Base-by-base conservation (phyloP, 305 asterid genomes). In the Fraxinus platypoda region DNA sequence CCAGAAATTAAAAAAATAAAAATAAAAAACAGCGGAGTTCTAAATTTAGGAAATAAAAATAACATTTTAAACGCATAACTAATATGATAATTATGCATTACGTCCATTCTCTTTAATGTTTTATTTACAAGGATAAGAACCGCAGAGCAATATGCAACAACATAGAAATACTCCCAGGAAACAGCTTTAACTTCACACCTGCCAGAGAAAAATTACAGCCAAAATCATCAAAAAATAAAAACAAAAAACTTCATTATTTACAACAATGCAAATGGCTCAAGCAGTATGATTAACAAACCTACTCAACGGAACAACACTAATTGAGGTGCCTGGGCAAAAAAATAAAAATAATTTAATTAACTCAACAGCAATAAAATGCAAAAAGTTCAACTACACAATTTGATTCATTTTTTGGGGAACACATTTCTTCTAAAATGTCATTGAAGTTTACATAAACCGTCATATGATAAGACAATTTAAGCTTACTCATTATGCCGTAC, bases 91-190 rank as follows among this genome's bases (percentile, higher is more conserved):
- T 35, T 71, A 57, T 28, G 74, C 28, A 70, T 71, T 8, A 52
- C 52, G 43, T 19, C 19, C 70, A 66, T 33, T 21, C 70, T 23
- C 71, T 17, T 33, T 11, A 19, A 21, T 43, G 21, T 34, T 15
- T 41, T 85, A 82, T 83, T n/a, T 80, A 83, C 86, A 77, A 31
- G 77, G 82, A 75, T 34, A 75, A 37, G n/a, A 25, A 23, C 73
- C 13, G 8, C 21, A 15, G 66, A 64, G 73, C 34, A 59, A 25
- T 64, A 64, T 64, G 31, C 73, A 23, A 30, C 38, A 68, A 30
- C 41, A 15, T 30, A 4, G 75, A 30, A 15, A 70, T 6, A 68
- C 74, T 26, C 37, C 37, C 21, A 17, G 0, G 43, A 3, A 46
- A 15, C 49, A 77, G 37, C 75, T 28, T 30, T 4, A 6, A 21